Evolutionary conservation across 495 filamentous ascomycete genomes (phyloP).

Genomic region (Zalerion maritima): DNA sequence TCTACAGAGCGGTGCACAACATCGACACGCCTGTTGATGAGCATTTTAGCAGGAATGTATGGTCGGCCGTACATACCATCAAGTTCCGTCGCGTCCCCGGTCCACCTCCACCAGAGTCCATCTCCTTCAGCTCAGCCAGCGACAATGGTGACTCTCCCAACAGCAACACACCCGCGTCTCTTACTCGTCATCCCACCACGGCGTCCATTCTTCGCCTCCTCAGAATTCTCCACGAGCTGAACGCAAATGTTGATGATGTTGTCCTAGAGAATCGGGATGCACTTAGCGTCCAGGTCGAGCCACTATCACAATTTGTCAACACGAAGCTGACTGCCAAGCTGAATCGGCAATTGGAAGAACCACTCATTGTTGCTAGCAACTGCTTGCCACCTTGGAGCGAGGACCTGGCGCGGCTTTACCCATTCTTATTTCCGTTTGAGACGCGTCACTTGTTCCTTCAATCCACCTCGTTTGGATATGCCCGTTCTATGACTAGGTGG

Average conservation of each 20-base stretch:
- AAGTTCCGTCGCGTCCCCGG: conserved; percentile 80
- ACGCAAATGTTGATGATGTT: conserved; percentile 92
- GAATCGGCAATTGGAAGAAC: conserved; percentile 93
- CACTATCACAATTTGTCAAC: conserved; percentile 92
- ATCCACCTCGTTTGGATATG: conserved; percentile 96
- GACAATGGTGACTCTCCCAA: conserved; percentile 31
- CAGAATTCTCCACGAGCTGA: conserved; percentile 84
- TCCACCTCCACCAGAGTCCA: conserved; percentile 71
- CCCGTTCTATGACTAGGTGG: conserved; percentile 93
- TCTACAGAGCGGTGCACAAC: conserved; percentile 87
- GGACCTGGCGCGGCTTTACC: conserved; percentile 88
- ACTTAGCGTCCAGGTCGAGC: conserved; percentile 58
- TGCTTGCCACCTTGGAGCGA: conserved; percentile 96
- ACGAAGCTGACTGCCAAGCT: conserved; percentile 98
- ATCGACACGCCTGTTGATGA: conserved; percentile 51
- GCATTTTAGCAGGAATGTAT: conserved; percentile 57
- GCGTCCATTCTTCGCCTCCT: conserved; percentile 80
- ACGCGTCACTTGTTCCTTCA: conserved; percentile 94
- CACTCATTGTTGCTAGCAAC: conserved; percentile 94
- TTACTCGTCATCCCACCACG: conserved; percentile 69
- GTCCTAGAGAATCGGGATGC: conserved; percentile 69
- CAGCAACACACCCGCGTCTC: conserved; percentile 58
- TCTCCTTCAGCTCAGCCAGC: conserved; percentile 40
- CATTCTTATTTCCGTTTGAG: conserved; percentile 98
- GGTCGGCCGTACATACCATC: conserved; percentile 80